Percentiles rank a stretch among this genome's conserved stretches.
Evolutionary conservation across 2,329 filamentous ascomycete species (phyloP).

Genomic region (Daldinia sp.): DNA sequence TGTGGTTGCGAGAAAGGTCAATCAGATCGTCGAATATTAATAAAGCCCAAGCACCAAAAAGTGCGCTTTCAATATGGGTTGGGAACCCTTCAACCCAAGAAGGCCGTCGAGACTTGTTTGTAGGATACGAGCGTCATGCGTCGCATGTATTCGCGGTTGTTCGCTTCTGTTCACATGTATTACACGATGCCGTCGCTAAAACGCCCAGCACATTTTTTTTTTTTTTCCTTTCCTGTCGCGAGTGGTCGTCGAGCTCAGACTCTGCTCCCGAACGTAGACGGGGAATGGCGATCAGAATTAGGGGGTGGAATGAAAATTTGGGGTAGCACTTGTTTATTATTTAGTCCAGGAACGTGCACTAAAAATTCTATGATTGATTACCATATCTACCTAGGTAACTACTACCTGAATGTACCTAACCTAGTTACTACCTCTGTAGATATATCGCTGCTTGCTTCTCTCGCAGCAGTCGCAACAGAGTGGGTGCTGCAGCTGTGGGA

Average conservation of each 20-base stretch:
- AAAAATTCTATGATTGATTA: conserved; percentile 28
- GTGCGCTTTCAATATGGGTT: conserved; percentile 18
- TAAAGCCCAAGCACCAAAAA: conserved; percentile 36
- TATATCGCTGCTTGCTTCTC: conserved; percentile 28
- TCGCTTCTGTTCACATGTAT: conserved; percentile 44
- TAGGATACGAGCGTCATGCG: conserved; percentile 43
- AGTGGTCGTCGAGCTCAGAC: conserved; percentile 25
- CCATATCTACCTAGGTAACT: background rate
- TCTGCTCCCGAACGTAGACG: conserved; percentile 25
- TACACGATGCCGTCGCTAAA: conserved; percentile 23
- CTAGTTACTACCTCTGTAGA: conserved; percentile 2
- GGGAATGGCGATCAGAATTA: conserved; percentile 38
- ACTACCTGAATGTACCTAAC: too few relatives aligned
- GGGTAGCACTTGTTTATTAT: conserved; percentile 45
- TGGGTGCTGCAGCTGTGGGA: conserved; percentile 24
- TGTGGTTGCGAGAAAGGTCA: conserved; percentile 3
- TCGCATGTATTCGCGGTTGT: background rate
- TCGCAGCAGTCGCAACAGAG: background rate
- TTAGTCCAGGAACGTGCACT: conserved; percentile 41
- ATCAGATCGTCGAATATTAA: conserved; percentile 33
- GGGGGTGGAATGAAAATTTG: conserved; percentile 43
- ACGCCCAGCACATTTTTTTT: conserved; percentile 23
- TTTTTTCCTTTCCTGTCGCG: conserved; percentile 25
- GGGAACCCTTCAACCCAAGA: conserved; percentile 42
- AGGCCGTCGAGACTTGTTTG: conserved; percentile 35